phyloP scores from a whole-genome alignment of 2,329 filamentous ascomycete genomes.

The Didymella lethalis region DNA sequence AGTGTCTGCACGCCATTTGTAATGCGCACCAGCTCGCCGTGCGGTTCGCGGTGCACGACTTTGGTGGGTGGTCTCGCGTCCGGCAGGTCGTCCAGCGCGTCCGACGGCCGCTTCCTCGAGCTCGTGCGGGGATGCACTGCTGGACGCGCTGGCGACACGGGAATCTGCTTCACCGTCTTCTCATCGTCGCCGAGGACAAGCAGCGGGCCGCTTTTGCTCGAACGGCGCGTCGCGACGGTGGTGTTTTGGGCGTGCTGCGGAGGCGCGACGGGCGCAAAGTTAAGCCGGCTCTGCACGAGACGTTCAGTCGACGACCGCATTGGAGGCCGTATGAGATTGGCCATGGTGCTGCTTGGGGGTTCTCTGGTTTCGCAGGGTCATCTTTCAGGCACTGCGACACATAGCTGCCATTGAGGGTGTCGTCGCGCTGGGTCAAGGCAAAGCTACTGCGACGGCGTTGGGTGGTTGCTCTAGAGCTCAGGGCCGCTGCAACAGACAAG shows the following conservation, averaged over 20 bases:
- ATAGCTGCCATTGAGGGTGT: constrained; percentile 43
- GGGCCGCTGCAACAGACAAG: constrained; percentile 21
- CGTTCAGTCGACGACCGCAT: constrained; percentile 47
- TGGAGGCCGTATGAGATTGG: constrained; percentile 37
- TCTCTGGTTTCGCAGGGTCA: constrained; percentile 38
- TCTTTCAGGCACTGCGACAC: constrained; percentile 35
- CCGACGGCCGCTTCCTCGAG: constrained; percentile 45
- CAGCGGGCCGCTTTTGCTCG: constrained; percentile 36
- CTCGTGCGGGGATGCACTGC: constrained; percentile 32
- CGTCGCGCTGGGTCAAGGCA: constrained; percentile 40
- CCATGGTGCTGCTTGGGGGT: constrained; percentile 32
- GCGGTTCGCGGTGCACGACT: constrained; percentile 52
- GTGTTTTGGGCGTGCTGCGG: constrained; percentile 30
- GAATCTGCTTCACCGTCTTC: constrained; percentile 25
- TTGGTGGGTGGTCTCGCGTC: constrained; percentile 52
- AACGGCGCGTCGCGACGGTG: constrained; percentile 38
- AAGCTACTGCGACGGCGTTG: constrained; percentile 37
- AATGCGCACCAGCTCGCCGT: constrained; percentile 53
- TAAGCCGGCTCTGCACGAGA: constrained; percentile 35
- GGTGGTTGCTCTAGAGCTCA: constrained; percentile 34
- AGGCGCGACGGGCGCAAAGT: constrained; percentile 42
- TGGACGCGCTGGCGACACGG: constrained; percentile 23
- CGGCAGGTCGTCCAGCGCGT: constrained; percentile 36
- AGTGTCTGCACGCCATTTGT: constrained; percentile 53
- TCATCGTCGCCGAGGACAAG: constrained; percentile 34